phyloP scores from a whole-genome alignment of 257 asterid species.

The Phtheirospermum japonicum region DNA sequence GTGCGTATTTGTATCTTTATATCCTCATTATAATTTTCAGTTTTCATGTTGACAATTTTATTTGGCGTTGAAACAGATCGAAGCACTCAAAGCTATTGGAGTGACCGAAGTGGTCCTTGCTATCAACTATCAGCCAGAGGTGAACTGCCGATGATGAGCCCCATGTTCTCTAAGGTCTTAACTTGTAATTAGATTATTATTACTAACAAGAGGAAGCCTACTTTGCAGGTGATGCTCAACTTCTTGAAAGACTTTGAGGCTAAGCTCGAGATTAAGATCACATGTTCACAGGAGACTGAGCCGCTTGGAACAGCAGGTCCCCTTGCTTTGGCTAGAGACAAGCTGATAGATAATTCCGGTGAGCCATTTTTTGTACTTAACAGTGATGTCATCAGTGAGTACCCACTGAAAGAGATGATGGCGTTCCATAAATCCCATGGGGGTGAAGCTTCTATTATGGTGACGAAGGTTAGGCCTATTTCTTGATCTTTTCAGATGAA shows the following conservation, averaged over 20 bases:
- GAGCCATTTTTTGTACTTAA: conserved; percentile 95
- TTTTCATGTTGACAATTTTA: conserved; percentile 27
- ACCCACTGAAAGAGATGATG: conserved; percentile 84
- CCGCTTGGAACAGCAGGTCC: conserved; percentile 99
- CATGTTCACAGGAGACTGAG: conserved; percentile 96
- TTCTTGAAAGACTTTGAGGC: conserved; percentile 88
- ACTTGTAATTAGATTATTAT: background rate
- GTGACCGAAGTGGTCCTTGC: conserved; percentile 96
- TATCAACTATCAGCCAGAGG: conserved; percentile 97
- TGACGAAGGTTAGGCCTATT: conserved; percentile 54
- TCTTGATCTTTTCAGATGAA: background rate
- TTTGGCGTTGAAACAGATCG: conserved; percentile 51
- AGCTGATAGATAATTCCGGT: conserved; percentile 74
- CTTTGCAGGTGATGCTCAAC: conserved; percentile 78
- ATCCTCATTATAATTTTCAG: background rate
- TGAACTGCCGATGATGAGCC: conserved; percentile 24
- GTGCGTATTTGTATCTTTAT: conserved; percentile 15
- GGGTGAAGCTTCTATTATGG: conserved; percentile 96
- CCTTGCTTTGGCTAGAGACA: conserved; percentile 95
- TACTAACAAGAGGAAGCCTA: conserved; percentile 15
- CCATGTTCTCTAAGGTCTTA: conserved; percentile 16
- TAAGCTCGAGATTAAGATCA: conserved; percentile 88
- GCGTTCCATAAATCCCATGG: conserved; percentile 93
- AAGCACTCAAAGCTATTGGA: conserved; percentile 87
- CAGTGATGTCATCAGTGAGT: conserved; percentile 94